These are phyloP conservation scores for Aureococcus anophagefferens DNA, from an alignment of 108 stramenopile species.

Conservation along the genomic window DNA sequence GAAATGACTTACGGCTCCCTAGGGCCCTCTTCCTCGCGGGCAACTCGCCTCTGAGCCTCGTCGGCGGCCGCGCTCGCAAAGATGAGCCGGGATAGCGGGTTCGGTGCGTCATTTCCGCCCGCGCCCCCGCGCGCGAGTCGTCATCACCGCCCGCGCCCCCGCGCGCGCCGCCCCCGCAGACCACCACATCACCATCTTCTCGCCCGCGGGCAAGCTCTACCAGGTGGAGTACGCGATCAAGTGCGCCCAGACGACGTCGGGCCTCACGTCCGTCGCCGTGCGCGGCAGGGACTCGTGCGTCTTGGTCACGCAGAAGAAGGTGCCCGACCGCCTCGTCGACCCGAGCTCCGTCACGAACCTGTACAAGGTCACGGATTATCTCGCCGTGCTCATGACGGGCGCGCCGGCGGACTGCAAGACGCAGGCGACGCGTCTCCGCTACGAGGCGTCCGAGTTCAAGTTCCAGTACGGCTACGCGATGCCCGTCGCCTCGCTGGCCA, in stretches of 20 bases:
- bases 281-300: constrained; percentile 72
- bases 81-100: too few relatives aligned
- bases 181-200: constrained; percentile 96
- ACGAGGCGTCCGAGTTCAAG: constrained; percentile 86
- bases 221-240: constrained; percentile 99
- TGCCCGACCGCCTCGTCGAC: constrained; percentile 86
- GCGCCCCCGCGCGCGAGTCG: too few relatives aligned
- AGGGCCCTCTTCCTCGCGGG: too few relatives aligned
- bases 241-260: constrained; percentile 70
- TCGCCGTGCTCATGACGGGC: constrained; percentile 87
- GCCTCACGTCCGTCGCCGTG: constrained; percentile 86
- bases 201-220: constrained; percentile 94
- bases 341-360: constrained; percentile 76
- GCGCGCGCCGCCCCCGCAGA: constrained; percentile 42
- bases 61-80: too few relatives aligned
- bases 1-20: too few relatives aligned
- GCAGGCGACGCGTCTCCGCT: constrained; percentile 69
- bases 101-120: too few relatives aligned
- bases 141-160: too few relatives aligned
- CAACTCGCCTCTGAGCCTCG: too few relatives aligned
- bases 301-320: constrained; percentile 96
- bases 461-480: constrained; percentile 90
- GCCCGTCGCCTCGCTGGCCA: constrained; percentile 76
- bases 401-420: constrained; percentile 68
- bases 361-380: constrained; percentile 68